Evolutionary conservation across 2,329 filamentous ascomycete species (phyloP), one percentile per base, ranked within the genome.

Genomic region (Neopestalotiopsis rosae): DNA sequence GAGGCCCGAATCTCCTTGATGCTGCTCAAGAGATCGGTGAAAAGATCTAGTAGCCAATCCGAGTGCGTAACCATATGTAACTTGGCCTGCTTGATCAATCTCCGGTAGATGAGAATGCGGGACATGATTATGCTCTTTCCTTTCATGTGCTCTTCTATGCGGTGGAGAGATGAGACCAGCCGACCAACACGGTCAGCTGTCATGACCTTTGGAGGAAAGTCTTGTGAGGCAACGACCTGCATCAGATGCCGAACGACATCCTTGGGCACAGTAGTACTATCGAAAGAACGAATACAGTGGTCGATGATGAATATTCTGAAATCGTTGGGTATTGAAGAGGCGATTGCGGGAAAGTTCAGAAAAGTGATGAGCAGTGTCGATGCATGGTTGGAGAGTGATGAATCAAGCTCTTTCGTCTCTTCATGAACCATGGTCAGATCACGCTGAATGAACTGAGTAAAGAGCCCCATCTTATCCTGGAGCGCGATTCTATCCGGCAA

Each of bases 301-400:
- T 98, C 95, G 52, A 97, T 82, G 66, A 98, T 86, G 77, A 94
- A 96, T 17, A 89, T 80, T 66, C 90, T 91, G 77, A 97, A 97
- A 34, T 97, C 94, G 67, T 91, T 89, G 13, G 92, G 87, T 57
- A 98, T 85, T 17, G 89, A 87, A 1, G 89, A 87, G 5, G 91
- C 89, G 64, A 95, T 89, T n/a, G 89, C 88, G 5, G 89, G 86
- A 69, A 93, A 92, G 79, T 92, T 91, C 4, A 97, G 86, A 68
- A 98, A 91, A 2, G 91, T 92, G 69, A 89, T 89, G 28, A 96
- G 87, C 4, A 98, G 84, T 69, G 90, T 93, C 66, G 97, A 83
- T 3, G 94, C 92, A 73, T 97, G 92, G 66, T 91, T 91, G 62
- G 91, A 87, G 13, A 98, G 86, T 59, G 91, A 91, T 1, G 87